Conservation (phyloP, 495 filamentous ascomycete genomes). For the Aspergillus cristatus region DNA sequence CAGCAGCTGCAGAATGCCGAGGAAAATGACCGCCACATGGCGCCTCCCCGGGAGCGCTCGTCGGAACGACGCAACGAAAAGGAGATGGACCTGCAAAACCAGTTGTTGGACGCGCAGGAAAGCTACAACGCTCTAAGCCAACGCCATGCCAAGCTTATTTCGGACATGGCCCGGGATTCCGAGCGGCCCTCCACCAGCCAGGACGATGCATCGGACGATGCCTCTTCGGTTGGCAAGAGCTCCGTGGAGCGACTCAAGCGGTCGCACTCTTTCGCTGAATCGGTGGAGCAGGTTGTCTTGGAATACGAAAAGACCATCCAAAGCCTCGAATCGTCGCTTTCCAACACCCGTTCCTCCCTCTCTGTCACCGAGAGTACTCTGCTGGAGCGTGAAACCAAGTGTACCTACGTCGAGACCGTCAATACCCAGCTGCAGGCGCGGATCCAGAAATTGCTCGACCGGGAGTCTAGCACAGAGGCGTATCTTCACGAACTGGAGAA, state of each 20-base stretch:
- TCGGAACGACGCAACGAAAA: slow-evolving; percentile 70
- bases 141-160: slow-evolving; percentile 89
- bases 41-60: slow-evolving; percentile 52
- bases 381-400: slow-evolving; percentile 87
- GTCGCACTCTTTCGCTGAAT: slow-evolving; percentile 89
- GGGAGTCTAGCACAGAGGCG: slow-evolving; percentile 78
- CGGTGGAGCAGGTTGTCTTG: slow-evolving; percentile 89
- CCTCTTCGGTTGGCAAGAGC: slow-evolving; percentile 58
- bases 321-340: slow-evolving; percentile 81
- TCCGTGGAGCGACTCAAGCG: slow-evolving; percentile 85
- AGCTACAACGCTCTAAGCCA: slow-evolving; percentile 86
- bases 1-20: slow-evolving; percentile 80
- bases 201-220: slow-evolving; percentile 32
- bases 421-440: slow-evolving; percentile 82
- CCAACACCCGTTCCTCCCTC: slow-evolving; percentile 77
- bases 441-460: slow-evolving; percentile 80
- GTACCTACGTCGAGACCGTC: slow-evolving; percentile 83
- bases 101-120: slow-evolving; percentile 86
- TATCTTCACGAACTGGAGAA: slow-evolving; percentile 87
- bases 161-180: slow-evolving; percentile 80
- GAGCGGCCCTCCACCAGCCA: slow-evolving; percentile 46
- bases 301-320: slow-evolving; percentile 99
- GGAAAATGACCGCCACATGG: slow-evolving; percentile 49
- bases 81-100: slow-evolving; percentile 88
- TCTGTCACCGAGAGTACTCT: slow-evolving; percentile 75